Evolutionary conservation across 1,139 yeast genomes (phyloP).

Genomic region (Taiozyma sp.): DNA sequence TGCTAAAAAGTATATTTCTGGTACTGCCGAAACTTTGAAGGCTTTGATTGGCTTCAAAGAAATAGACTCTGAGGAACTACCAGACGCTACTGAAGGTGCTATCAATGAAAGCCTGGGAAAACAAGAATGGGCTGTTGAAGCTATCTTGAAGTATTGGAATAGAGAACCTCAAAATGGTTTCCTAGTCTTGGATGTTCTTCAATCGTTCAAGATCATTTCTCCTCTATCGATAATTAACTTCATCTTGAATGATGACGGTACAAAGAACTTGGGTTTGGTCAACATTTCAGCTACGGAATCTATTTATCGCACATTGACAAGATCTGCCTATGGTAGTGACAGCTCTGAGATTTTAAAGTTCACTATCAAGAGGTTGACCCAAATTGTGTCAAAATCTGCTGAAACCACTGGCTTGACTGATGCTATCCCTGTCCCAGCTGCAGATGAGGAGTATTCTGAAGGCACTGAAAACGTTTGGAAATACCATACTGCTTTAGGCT

Average conservation of each 20-base stretch:
- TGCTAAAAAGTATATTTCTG: constrained; percentile 62
- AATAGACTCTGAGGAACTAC: constrained; percentile 6
- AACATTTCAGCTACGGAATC: constrained; percentile 33
- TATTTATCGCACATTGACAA: constrained; percentile 29
- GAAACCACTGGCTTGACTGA: constrained; percentile 25
- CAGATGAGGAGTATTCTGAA: constrained; percentile 18
- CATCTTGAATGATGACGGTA: constrained; percentile 31
- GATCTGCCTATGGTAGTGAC: constrained; percentile 14
- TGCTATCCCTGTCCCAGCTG: constrained; percentile 24
- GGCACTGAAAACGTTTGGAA: constrained; percentile 29
- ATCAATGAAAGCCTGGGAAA: constrained; percentile 18
- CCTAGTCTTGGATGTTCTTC: constrained; percentile 60
- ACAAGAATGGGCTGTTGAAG: constrained; percentile 47
- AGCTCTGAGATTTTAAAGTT: constrained; percentile 23
- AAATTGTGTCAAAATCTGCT: neutral
- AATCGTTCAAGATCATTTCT: constrained; percentile 43
- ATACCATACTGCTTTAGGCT: constrained; percentile 29
- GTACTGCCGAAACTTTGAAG: constrained; percentile 47
- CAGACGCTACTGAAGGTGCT: constrained; percentile 4
- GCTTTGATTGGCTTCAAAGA: constrained; percentile 31
- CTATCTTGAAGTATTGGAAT: constrained; percentile 73
- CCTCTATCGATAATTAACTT: constrained; percentile 39
- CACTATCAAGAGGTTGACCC: constrained; percentile 26
- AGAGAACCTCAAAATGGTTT: constrained; percentile 79
- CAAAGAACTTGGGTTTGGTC: constrained; percentile 27